Evolutionary conservation across 257 asterid genomes (phyloP).

Genomic region (Mitragyna speciosa): DNA sequence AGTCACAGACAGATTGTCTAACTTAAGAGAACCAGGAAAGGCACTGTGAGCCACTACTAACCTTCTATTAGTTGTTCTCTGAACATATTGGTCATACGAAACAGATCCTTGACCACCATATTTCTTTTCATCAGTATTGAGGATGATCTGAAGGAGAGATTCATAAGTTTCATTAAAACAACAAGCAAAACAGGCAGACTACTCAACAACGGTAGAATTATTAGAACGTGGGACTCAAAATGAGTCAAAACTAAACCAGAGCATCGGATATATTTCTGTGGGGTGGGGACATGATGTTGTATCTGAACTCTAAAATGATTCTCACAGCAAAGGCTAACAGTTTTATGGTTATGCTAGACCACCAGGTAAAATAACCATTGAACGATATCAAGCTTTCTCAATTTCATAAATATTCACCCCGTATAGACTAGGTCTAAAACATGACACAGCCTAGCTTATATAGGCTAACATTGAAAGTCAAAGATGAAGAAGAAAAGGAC

Average conservation of each 20-base stretch:
- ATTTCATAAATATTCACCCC: too few species aligned
- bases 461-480: background rate
- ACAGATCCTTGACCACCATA: constrained; percentile 84
- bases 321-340: background rate
- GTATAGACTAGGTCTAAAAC: background rate
- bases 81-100: constrained; percentile 48
- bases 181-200: background rate
- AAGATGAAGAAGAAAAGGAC: background rate
- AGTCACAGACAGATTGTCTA: background rate
- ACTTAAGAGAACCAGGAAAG: constrained; percentile 9
- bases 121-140: constrained; percentile 77
- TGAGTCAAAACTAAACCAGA: background rate
- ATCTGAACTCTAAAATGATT: background rate
- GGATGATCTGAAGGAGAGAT: constrained; percentile 40
- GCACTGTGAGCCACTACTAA: constrained; percentile 20
- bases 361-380: background rate
- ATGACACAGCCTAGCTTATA: background rate
- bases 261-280: background rate
- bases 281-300: background rate
- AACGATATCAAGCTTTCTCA: background rate
- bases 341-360: background rate
- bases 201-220: background rate
- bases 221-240: background rate
- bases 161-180: background rate
- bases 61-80: constrained; percentile 73